These are phyloP conservation scores for Ogataea polymorpha DNA, from an alignment of 805 yeast species.

Conservation along the genomic window DNA sequence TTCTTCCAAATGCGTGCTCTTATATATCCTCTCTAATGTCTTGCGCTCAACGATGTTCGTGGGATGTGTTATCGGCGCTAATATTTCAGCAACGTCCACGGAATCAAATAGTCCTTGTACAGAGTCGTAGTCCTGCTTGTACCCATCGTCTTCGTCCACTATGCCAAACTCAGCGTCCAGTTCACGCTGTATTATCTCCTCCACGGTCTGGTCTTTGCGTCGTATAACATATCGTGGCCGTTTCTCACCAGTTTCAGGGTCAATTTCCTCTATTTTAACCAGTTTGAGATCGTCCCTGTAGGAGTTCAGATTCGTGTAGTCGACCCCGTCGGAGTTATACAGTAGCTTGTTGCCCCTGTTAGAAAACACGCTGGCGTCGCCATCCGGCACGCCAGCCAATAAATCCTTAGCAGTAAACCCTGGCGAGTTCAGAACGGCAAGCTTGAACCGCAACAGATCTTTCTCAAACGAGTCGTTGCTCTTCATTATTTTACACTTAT, in stretches of 20 bases:
- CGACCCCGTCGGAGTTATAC: constrained; percentile 24
- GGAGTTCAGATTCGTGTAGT: constrained; percentile 24
- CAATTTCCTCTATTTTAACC: constrained; percentile 18
- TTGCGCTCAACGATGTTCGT: constrained; percentile 73
- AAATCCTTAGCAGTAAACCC: constrained; percentile 7
- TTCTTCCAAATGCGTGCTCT: constrained; percentile 49
- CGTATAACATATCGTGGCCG: constrained; percentile 24
- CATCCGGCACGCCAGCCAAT: constrained; percentile 13
- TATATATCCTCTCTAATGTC: constrained; percentile 64
- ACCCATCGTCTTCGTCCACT: constrained; percentile 16
- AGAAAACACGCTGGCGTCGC: constrained; percentile 20
- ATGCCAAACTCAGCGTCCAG: constrained; percentile 30
- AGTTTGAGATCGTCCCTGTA: constrained; percentile 22
- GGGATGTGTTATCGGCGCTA: constrained; percentile 79
- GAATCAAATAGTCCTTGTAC: constrained; percentile 45
- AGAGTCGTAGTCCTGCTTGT: constrained; percentile 21
- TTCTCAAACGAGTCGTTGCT: constrained; percentile 14
- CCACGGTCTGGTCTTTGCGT: constrained; percentile 26
- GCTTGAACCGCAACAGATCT: constrained; percentile 27
- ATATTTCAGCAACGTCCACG: constrained; percentile 53
- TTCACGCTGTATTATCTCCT: constrained; percentile 25
- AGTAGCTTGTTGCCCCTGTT: constrained; percentile 34
- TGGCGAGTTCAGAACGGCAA: constrained; percentile 18
- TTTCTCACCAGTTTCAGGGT: constrained; percentile 17
- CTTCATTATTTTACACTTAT: constrained; percentile 4